Base-by-base conservation (phyloP, 2,329 filamentous ascomycete genomes). In the Diaporthe citrichinensis region DNA sequence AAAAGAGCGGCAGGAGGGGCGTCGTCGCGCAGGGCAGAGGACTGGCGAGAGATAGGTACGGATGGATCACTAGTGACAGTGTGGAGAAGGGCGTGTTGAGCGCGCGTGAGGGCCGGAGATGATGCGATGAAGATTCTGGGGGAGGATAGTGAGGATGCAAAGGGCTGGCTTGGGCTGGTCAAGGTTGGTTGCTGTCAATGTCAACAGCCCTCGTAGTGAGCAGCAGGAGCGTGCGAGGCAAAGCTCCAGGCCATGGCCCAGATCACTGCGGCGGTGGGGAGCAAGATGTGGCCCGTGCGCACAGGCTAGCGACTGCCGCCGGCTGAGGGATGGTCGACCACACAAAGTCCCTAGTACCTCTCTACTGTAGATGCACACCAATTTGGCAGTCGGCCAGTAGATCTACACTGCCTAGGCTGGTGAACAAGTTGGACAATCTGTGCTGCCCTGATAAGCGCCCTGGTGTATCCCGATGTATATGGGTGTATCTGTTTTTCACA, bases 1-100 rank as follows among this genome's bases (percentile, higher is more conserved):
- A 55, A 62, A 69, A 69, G 65, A 53, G 65, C 65, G 23, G 31
- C 15, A 69, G 65, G 49, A 55, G 65, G 65, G 65, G 65, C 34
- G 23, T 55, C 36, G 65, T 55, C 49, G 46, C 46, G 31, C 46
- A 39, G 61, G 20, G 41, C 61, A 53, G 53, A 31, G 46, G 15
- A 51, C 61, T 44, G 39, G n/a, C 44, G 12, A 36, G 23, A 46
- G 28, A 23, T 9, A 7, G 41, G 44, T 34, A 31, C 25, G 61
- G 61, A 34, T 36, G 61, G 31, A 34, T 12, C 23, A 39, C 23
- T 53, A 12, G 12, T 25, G 44, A 68, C 31, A 53, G 34, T 20
- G 41, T 28, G 34, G 34, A 55, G 2, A 7, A 28, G 9, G 10
- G 31, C 34, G 39, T 39, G 15, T 36, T 49, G 31, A 28, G 65